Conservation (phyloP, 768 basidiomycete genomes). For the Tulasnella sp. region DNA sequence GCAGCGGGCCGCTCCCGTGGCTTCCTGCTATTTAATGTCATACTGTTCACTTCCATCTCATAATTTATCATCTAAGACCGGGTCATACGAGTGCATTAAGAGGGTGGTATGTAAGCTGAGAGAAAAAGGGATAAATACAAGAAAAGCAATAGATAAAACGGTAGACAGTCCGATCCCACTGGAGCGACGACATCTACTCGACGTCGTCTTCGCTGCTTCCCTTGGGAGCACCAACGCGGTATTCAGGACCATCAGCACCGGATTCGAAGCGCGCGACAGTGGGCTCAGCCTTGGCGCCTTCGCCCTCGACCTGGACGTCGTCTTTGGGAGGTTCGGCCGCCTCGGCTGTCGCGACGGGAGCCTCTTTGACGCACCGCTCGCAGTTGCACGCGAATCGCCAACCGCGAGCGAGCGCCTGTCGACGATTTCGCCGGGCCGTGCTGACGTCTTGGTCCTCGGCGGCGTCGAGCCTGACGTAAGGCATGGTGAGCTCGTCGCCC, state of each 20-base stretch:
- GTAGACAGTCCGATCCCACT: neutral
- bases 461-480: slow-evolving; percentile 58
- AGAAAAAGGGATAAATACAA: neutral
- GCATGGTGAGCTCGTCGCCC: slow-evolving; percentile 65
- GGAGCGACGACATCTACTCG: neutral
- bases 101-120: neutral
- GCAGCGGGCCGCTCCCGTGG: slow-evolving; percentile 5
- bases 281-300: slow-evolving; percentile 4
- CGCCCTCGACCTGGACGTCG: slow-evolving; percentile 5
- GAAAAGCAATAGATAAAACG: neutral
- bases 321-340: neutral
- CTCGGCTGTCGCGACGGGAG: slow-evolving; percentile 17
- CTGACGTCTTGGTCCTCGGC: slow-evolving; percentile 34
- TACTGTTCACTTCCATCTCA: neutral
- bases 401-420: slow-evolving; percentile 64
- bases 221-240: neutral
- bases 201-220: slow-evolving; percentile 3
- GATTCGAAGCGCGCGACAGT: slow-evolving; percentile 1
- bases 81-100: neutral
- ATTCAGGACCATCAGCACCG: slow-evolving; percentile 3
- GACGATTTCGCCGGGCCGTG: slow-evolving; percentile 51
- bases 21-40: neutral
- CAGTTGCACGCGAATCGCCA: slow-evolving; percentile 76
- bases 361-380: slow-evolving; percentile 50
- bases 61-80: neutral